Evolutionary conservation across 345 rosid genomes (phyloP).

Genomic region (Cardamine occulta): DNA sequence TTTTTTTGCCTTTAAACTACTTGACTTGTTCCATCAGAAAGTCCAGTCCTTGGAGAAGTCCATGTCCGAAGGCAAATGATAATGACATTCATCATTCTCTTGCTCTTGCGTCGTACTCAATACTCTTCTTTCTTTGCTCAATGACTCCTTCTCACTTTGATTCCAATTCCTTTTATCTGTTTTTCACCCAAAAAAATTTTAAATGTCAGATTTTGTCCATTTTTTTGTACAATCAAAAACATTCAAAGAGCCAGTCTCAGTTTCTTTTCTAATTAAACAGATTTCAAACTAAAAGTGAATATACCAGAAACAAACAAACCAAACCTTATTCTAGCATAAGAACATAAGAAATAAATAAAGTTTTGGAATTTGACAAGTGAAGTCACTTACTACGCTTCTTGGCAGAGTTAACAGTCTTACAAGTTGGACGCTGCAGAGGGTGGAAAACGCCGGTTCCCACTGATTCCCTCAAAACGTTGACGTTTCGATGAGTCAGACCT

Average conservation of each 20-base stretch:
- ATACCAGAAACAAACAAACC: neutral
- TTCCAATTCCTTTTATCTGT: slow-evolving; percentile 20
- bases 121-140: neutral
- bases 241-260: neutral
- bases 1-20: neutral
- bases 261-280: neutral
- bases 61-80: slow-evolving; percentile 35
- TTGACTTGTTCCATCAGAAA: slow-evolving; percentile 9
- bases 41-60: slow-evolving; percentile 34
- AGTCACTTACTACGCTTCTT: slow-evolving; percentile 13
- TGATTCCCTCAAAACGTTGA: slow-evolving; percentile 20
- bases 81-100: slow-evolving; percentile 31
- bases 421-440: slow-evolving; percentile 23
- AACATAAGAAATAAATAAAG: neutral
- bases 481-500: slow-evolving; percentile 19
- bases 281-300: neutral
- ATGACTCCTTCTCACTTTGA: neutral
- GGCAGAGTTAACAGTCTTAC: neutral
- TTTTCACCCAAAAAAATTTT: no score
- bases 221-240: neutral
- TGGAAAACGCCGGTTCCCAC: slow-evolving; percentile 37
- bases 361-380: neutral
- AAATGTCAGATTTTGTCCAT: neutral
- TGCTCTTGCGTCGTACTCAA: neutral
- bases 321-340: neutral